phyloP scores from a whole-genome alignment of 768 basidiomycete species.

The Galerina sulciceps region DNA sequence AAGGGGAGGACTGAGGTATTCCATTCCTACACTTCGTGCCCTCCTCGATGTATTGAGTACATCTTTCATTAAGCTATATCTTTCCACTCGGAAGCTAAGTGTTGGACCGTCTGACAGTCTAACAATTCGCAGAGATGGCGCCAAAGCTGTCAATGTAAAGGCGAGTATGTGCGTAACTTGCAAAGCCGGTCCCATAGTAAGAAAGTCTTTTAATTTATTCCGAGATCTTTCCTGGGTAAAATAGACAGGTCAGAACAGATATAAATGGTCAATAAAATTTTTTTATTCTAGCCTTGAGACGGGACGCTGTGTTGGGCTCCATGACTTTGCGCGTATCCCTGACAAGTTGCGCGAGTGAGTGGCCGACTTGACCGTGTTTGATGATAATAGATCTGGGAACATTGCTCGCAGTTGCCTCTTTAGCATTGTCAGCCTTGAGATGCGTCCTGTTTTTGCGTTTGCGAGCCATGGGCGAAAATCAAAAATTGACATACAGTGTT shows the following conservation, averaged over 20 bases:
- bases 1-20: constrained; percentile 91
- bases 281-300: constrained; percentile 75
- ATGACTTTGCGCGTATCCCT: constrained; percentile 93
- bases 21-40: constrained; percentile 79
- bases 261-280: not conserved
- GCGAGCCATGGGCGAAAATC: constrained; percentile 81
- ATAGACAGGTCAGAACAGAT: constrained; percentile 5
- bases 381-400: constrained; percentile 94
- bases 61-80: constrained; percentile 92
- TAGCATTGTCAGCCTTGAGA: constrained; percentile 59
- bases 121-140: constrained; percentile 86
- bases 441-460: constrained; percentile 84
- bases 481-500: too few relatives aligned
- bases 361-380: constrained; percentile 93
- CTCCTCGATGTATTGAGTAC: constrained; percentile 67
- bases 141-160: constrained; percentile 84
- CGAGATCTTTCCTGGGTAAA: constrained; percentile 78
- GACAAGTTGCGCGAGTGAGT: constrained; percentile 85
- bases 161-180: constrained; percentile 93
- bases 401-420: constrained; percentile 31
- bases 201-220: constrained; percentile 92
- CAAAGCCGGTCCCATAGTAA: constrained; percentile 89
- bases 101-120: constrained; percentile 91
- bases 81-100: constrained; percentile 88
- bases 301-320: constrained; percentile 96